Conservation (phyloP, 169 alveolate genomes). For the Plasmodium berghei region DNA sequence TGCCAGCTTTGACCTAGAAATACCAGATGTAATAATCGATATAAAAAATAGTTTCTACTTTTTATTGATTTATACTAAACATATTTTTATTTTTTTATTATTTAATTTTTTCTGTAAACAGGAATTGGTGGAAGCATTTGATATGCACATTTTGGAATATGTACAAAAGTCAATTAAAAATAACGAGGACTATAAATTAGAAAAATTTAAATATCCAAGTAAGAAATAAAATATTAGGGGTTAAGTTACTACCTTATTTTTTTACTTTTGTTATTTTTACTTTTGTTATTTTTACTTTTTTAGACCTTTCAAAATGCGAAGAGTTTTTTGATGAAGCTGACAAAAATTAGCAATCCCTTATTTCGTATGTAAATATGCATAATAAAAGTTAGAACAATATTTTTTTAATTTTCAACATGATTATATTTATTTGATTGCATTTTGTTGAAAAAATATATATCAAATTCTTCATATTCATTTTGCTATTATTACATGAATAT, state of each 20-base stretch:
- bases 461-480: no score
- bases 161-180: constrained; percentile 43
- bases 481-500: no score
- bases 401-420: no score
- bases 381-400: no score
- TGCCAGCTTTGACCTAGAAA: constrained; percentile 23
- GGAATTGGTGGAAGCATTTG: constrained; percentile 62
- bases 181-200: constrained; percentile 65
- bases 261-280: background rate
- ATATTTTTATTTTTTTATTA: background rate
- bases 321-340: constrained; percentile 60
- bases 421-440: no score
- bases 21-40: constrained; percentile 22
- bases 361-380: no score
- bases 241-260: constrained; percentile 13
- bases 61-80: background rate
- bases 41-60: constrained; percentile 3
- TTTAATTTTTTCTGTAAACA: background rate
- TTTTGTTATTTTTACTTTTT: constrained; percentile 1
- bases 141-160: constrained; percentile 53
- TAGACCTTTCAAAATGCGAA: constrained; percentile 57
- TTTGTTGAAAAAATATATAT: no score
- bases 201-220: constrained; percentile 71
- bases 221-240: constrained; percentile 5
- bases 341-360: background rate